Evolutionary conservation across 2,329 filamentous ascomycete genomes (phyloP), one percentile per base, ranked within the genome.

Genomic region (Aspergillus sp.): DNA sequence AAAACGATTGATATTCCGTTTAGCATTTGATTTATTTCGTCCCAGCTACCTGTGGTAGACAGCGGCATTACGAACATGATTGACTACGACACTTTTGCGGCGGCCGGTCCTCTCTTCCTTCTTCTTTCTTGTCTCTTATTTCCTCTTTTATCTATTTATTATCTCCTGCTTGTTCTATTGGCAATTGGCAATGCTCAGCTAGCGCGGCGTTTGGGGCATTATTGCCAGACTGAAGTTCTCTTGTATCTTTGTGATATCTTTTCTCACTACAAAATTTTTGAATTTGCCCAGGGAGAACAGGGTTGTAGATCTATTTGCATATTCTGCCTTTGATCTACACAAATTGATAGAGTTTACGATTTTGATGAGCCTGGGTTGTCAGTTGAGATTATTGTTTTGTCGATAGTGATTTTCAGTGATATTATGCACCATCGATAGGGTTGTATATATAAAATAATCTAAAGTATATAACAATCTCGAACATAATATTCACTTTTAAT

Each of bases 161-260:
- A 34, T 34, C n/a, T 32, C 3, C 31, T 32, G 9, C 31, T 32
- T 9, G 9, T 32, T 9, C 31, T 32, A 32, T 19, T 19, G 19
- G 19, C 19, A 19, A 19, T 19, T 19, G 19, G 19, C 19, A 19
- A 19, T 19, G 4, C 31, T 32, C n/a, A n/a, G 43, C 47, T 48
- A 59, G 58, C 54, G 53, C 47, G 59, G 59, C 54, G 58, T 59
- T 60, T 34, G 38, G 49, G 33, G 43, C 42, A 37, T 30, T 32
- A 12, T 34, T 34, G 33, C 19, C 19, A 4, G 33, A 32, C 19
- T 12, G 33, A 32, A 32, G 11, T 9, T 9, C 31, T 34, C 7
- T 12, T 11, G 12, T 34, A 34, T 19, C 19, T 19, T 19, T 19
- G 19, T 19, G 19, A 19, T 4, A 19, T 19, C 19, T 19, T 19